Evolutionary conservation across 2,329 filamentous ascomycete species (phyloP).

Genomic region (Cladosporium sp.): DNA sequence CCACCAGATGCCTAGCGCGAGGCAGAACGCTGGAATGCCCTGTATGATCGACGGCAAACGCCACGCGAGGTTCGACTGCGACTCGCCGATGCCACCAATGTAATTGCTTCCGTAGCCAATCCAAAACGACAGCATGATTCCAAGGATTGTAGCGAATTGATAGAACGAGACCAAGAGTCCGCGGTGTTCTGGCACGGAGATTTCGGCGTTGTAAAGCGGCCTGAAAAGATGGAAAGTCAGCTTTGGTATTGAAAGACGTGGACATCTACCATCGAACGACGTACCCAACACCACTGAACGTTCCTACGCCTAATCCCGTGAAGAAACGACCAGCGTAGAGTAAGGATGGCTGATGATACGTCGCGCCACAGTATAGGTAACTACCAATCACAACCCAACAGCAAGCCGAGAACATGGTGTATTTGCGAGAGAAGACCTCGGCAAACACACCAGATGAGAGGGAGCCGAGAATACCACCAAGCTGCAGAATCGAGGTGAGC

Average conservation of each 20-base stretch:
- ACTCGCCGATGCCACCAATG: slow-evolving; percentile 24
- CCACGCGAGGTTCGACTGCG: slow-evolving; percentile 35
- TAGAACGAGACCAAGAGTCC: slow-evolving; percentile 2
- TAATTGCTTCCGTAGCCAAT: slow-evolving; percentile 23
- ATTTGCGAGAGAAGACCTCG: slow-evolving; percentile 3
- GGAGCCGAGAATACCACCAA: slow-evolving; percentile 11
- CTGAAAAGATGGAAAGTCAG: background rate
- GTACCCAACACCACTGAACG: background rate
- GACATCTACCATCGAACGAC: too few relatives aligned
- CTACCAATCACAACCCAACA: background rate
- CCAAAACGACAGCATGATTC: slow-evolving; percentile 15
- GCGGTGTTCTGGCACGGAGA: background rate
- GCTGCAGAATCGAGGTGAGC: slow-evolving; percentile 18
- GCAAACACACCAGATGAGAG: background rate
- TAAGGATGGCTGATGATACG: slow-evolving; percentile 8
- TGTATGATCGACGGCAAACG: slow-evolving; percentile 46
- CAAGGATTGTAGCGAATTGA: slow-evolving; percentile 2
- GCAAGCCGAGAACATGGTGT: slow-evolving; percentile 2
- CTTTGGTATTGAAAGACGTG: background rate
- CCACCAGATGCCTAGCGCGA: slow-evolving; percentile 30
- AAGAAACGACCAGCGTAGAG: slow-evolving; percentile 3
- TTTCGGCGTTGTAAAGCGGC: slow-evolving; percentile 2
- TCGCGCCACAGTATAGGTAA: slow-evolving; percentile 14
- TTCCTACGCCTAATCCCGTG: slow-evolving; percentile 1
- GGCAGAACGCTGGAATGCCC: slow-evolving; percentile 32